phyloP scores from a whole-genome alignment of 164 flowering plant species.

The Annona cherimola region DNA sequence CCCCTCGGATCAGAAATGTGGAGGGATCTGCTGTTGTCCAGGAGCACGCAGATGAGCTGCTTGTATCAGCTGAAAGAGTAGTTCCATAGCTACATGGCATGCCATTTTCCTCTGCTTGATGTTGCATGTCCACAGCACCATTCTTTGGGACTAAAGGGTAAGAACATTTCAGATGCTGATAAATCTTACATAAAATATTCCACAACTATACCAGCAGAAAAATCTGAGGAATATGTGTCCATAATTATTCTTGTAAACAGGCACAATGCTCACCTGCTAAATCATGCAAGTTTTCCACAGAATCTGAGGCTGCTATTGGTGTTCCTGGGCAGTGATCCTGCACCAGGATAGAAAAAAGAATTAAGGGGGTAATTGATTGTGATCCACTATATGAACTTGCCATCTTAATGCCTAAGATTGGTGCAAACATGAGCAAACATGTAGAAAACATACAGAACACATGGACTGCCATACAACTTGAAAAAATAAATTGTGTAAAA shows the following conservation, averaged over 20 bases:
- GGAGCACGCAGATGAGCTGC: constrained; percentile 33
- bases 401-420: too few relatives aligned
- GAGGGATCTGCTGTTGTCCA: constrained; percentile 46
- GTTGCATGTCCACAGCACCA: constrained; percentile 47
- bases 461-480: too few relatives aligned
- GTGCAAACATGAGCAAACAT: too few relatives aligned
- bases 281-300: constrained; percentile 54
- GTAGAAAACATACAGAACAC: too few relatives aligned
- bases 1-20: constrained; percentile 49
- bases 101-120: constrained; percentile 23
- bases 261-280: constrained; percentile 32
- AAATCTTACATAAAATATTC: background rate
- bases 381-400: too few relatives aligned
- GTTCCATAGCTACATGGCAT: constrained; percentile 34
- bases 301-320: constrained; percentile 42
- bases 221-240: background rate
- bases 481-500: too few relatives aligned
- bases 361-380: background rate
- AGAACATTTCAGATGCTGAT: background rate
- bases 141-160: constrained; percentile 46
- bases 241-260: background rate
- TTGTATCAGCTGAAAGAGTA: constrained; percentile 40
- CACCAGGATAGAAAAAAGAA: background rate
- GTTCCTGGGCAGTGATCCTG: constrained; percentile 38
- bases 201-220: background rate